Evolutionary conservation across 345 rosid genomes (phyloP).

Genomic region (Rubroshorea leprosula): DNA sequence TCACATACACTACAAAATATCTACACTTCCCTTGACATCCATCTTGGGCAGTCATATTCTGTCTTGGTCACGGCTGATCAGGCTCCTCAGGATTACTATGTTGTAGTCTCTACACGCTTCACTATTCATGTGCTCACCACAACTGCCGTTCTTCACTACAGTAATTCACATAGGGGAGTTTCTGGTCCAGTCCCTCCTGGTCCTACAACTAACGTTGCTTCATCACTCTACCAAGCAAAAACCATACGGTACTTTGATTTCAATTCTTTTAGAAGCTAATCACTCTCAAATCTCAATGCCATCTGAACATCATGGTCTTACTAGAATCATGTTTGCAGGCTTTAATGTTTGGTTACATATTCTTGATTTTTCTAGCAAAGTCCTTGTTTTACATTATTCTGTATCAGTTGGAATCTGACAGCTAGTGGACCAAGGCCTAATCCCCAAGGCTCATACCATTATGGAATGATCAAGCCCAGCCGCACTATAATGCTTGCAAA

Average conservation of each 20-base stretch:
- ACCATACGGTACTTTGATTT: slow-evolving; percentile 48
- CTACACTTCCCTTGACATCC: slow-evolving; percentile 67
- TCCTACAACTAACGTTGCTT: slow-evolving; percentile 55
- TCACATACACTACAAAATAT: slow-evolving; percentile 76
- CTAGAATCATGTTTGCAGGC: no score
- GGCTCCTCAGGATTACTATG: slow-evolving; percentile 67
- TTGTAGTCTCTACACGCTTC: slow-evolving; percentile 72
- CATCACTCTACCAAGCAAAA: slow-evolving; percentile 78
- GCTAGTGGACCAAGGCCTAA: slow-evolving; percentile 97
- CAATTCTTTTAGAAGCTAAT: slow-evolving; percentile 5
- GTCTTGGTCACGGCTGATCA: slow-evolving; percentile 79
- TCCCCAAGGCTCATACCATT: slow-evolving; percentile 97
- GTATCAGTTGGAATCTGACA: slow-evolving; percentile 66
- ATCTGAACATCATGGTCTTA: no score
- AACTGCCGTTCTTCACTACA: slow-evolving; percentile 76
- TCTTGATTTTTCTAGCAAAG: no score
- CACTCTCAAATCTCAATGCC: no score
- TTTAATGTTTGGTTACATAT: no score
- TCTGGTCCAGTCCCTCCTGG: slow-evolving; percentile 80
- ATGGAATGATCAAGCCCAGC: slow-evolving; percentile 71
- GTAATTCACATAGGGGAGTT: slow-evolving; percentile 57
- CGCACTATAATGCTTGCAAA: slow-evolving; percentile 63
- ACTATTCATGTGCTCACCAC: slow-evolving; percentile 64
- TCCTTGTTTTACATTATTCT: background rate
- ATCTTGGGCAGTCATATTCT: slow-evolving; percentile 86